These are phyloP conservation scores for Davidsoniella eucalypti DNA, from an alignment of 2,329 filamentous ascomycete genomes.

Conservation along the genomic window DNA sequence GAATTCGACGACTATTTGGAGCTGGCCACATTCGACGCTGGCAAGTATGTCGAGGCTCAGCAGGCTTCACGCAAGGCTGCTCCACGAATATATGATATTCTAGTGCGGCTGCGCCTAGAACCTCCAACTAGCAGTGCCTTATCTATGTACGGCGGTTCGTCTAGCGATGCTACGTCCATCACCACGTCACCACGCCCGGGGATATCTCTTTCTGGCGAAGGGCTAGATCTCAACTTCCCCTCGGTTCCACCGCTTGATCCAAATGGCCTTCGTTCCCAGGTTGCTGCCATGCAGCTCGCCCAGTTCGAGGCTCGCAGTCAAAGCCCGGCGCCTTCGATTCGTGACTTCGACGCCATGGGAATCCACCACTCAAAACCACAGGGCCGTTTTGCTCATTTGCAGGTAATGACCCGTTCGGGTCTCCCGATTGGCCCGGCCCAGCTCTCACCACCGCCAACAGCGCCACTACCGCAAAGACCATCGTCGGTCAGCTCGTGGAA, in stretches of 20 bases:
- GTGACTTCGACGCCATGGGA: neutral
- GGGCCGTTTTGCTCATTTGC: neutral
- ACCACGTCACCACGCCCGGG: neutral
- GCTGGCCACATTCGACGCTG: constrained; percentile 31
- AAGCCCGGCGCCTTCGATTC: neutral
- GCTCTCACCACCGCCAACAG: neutral
- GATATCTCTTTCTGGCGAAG: neutral
- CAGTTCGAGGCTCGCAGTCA: neutral
- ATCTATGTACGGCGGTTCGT: constrained; percentile 6
- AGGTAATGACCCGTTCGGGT: neutral
- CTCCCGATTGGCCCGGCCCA: neutral
- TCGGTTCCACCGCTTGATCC: neutral
- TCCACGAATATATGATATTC: constrained; percentile 31
- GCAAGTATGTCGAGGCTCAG: constrained; percentile 32
- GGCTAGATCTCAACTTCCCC: neutral
- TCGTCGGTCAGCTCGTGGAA: constrained; percentile 30
- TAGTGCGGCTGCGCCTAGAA: constrained; percentile 35
- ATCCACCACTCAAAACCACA: constrained; percentile 6
- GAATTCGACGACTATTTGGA: constrained; percentile 40
- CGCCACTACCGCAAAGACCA: constrained; percentile 16
- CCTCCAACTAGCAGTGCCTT: neutral
- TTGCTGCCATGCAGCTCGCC: neutral
- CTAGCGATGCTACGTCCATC: constrained; percentile 1
- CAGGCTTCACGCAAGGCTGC: constrained; percentile 31
- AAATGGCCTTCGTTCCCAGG: neutral